Evolutionary conservation across 768 basidiomycete genomes (phyloP), one percentile per base, ranked within the genome.

Genomic region (Pholiota conissans): DNA sequence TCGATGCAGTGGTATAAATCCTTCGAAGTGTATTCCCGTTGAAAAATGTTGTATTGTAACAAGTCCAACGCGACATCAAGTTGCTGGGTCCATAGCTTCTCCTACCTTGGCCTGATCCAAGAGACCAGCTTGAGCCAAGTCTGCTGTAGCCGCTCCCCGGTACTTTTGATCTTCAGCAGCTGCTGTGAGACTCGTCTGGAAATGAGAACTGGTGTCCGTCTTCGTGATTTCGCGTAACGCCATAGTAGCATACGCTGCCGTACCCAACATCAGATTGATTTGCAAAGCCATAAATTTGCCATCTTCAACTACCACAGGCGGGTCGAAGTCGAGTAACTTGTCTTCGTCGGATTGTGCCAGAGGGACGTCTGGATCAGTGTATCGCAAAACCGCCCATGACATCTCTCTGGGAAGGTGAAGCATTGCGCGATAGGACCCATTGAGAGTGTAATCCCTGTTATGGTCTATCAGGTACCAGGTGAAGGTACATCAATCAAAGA

Each of bases 201-300:
- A 88, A 65, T 94, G 93, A 37, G 93, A 89, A 69, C 93, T 94
- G 18, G 95, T 98, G 67, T 98, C 95, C 30, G 90, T 92, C 76
- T 96, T 98, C 13, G 95, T 94, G 42, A 97, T 85, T 74, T 97
- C 94, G 39, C 94, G 85, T 63, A 99, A 71, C 3, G 95, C 96
- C 97, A 99, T 99, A 2, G 97, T 99, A 1, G 97, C 97, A 72
- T 98, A 99, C 4, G 93, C 89, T 0, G 93, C 91, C 6, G 93
- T 93, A 13, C 91, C 93, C 14, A 99, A 82, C n/a, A 81, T 84
- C 53, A 98, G 73, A 35, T 86, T 75, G 59, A 99, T 84, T 67
- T 95, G 95, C 32, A 99, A 74, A 3, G 96, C 95, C 71, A 86
- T 77, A 70, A 96, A 96, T 65, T 84, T 88, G 24, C 95, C 95